Percentiles rank a stretch among this genome's conserved stretches.
These are phyloP conservation scores for Castanea sativa DNA, from an alignment of 306 rosid genomes.

Conservation along the genomic window DNA sequence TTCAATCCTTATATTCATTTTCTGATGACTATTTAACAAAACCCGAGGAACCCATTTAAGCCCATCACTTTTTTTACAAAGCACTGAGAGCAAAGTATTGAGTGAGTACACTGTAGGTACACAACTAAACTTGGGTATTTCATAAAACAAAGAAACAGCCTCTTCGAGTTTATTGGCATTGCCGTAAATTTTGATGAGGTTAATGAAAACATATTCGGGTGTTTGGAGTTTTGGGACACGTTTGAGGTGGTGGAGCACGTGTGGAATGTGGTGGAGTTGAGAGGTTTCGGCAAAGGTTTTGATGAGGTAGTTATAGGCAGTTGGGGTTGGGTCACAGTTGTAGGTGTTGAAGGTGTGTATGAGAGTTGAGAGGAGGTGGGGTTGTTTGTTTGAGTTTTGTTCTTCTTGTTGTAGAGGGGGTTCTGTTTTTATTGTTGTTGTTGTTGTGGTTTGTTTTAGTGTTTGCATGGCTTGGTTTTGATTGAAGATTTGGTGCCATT, in stretches of 20 bases:
- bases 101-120: conserved; percentile 59
- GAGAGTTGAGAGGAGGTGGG: conserved; percentile 61
- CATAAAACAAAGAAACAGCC: conserved; percentile 53
- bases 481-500: conserved; percentile 61
- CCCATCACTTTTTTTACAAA: conserved; percentile 46
- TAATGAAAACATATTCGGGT: conserved; percentile 48
- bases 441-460: conserved; percentile 42
- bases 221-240: conserved; percentile 49
- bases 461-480: conserved; percentile 58
- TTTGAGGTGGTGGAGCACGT: conserved; percentile 52
- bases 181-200: conserved; percentile 48
- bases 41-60: conserved; percentile 60
- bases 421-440: neutral
- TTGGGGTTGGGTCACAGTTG: conserved; percentile 58
- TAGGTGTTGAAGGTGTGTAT: conserved; percentile 53
- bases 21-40: conserved; percentile 50
- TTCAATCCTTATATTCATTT: conserved; percentile 61
- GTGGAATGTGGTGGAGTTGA: conserved; percentile 43
- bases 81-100: conserved; percentile 58
- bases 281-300: conserved; percentile 44
- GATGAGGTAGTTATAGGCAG: conserved; percentile 62
- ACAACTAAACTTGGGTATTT: conserved; percentile 74
- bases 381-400: conserved; percentile 7
- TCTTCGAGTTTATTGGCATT: conserved; percentile 36
- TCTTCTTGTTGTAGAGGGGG: conserved; percentile 19